Conservation (phyloP, 1,139 yeast species). For the Kurtzmaniella quercitrusa region DNA sequence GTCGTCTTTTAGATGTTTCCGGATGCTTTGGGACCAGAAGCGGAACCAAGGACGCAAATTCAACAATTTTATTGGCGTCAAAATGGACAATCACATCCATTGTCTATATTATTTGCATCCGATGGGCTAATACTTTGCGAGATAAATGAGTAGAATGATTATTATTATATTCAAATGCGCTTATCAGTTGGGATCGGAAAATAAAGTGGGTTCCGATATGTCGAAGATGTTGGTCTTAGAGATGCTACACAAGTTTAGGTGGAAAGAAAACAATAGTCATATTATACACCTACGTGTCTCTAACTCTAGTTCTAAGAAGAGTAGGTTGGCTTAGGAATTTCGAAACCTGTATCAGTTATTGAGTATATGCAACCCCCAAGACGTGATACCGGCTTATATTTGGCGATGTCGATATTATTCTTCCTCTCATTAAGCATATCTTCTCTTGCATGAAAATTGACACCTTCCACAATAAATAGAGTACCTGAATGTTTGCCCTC, state of each 20-base stretch:
- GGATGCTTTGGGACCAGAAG: not conserved
- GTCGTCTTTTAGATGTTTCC: not conserved
- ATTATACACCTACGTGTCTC: no score
- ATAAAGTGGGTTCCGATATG: no score
- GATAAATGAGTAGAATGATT: no score
- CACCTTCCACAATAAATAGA: conserved; percentile 47
- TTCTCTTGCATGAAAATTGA: conserved; percentile 53
- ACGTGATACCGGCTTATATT: conserved; percentile 50
- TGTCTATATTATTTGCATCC: not conserved
- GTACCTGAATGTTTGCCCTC: conserved; percentile 27
- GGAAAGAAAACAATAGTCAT: no score
- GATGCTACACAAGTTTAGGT: no score
- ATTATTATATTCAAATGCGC: not conserved
- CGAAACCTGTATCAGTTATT: conserved; percentile 41
- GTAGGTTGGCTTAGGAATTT: conserved; percentile 41
- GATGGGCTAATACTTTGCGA: no score
- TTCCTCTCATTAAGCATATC: conserved; percentile 43
- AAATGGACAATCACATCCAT: conserved; percentile 6
- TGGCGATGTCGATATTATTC: conserved; percentile 37
- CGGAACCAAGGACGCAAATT: not conserved
- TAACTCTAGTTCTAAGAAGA: no score
- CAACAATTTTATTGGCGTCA: conserved; percentile 1
- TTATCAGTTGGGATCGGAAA: not conserved
- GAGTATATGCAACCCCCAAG: conserved; percentile 53
- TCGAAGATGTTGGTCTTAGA: no score